phyloP scores from a whole-genome alignment of 441 rosid genomes.

The Adansonia gregorii region DNA sequence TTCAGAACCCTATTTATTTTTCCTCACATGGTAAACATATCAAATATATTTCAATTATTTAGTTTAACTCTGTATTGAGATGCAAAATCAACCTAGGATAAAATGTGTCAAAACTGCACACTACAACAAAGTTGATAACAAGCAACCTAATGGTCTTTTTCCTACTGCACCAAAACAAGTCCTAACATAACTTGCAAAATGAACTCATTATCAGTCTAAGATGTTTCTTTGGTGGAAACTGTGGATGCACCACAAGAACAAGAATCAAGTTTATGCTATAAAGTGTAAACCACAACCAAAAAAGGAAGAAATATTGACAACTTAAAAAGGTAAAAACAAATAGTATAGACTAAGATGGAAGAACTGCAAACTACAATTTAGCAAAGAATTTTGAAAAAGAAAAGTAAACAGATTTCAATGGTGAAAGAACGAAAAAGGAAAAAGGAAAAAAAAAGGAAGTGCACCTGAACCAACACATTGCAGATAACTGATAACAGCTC shows the following conservation, averaged over 20 bases:
- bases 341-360: not conserved
- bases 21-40: not conserved
- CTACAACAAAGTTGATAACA: conserved; percentile 8
- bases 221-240: conserved; percentile 12
- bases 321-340: not conserved
- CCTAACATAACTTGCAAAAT: conserved; percentile 1
- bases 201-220: not conserved
- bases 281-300: not conserved
- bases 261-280: not conserved
- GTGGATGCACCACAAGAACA: not conserved
- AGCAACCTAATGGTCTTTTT: not conserved
- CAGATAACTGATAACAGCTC: conserved; percentile 80
- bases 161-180: not conserved
- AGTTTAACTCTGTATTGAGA: not conserved
- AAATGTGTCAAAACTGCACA: conserved; percentile 7
- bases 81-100: conserved; percentile 1
- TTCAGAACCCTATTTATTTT: conserved; percentile 8
- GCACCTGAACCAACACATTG: conserved; percentile 89
- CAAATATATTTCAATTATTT: conserved; percentile 14
- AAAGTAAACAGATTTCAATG: conserved; percentile 5
- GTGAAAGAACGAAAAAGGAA: not conserved
- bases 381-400: not conserved
- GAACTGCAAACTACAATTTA: not conserved
- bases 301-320: conserved; percentile 4
- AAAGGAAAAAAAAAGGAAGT: not conserved